These are phyloP conservation scores for Trichoderma sp. DNA, from an alignment of 2,329 filamentous ascomycete species.

Conservation along the genomic window DNA sequence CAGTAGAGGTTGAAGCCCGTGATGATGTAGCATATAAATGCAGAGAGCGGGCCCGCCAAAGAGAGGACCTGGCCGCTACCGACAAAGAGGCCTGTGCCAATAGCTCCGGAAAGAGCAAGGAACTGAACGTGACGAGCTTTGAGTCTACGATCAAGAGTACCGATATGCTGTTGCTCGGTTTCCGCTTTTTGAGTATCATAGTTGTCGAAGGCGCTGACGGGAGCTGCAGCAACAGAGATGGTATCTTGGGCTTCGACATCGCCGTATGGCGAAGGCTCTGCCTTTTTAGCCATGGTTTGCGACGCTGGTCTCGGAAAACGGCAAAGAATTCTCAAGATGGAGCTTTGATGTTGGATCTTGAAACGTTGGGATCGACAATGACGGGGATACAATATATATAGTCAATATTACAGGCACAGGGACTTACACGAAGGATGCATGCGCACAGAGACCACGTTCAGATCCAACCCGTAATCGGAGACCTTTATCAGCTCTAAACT, in stretches of 20 bases:
- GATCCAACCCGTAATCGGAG: background rate
- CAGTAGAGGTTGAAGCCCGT: constrained; percentile 51
- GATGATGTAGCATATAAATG: constrained; percentile 44
- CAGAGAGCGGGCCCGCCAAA: constrained; percentile 44
- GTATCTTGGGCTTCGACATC: constrained; percentile 15
- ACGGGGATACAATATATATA: background rate
- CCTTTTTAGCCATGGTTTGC: background rate
- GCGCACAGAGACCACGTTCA: background rate
- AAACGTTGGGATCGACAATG: background rate
- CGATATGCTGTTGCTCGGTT: constrained; percentile 33
- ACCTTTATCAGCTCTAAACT: background rate
- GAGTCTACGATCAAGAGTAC: constrained; percentile 40
- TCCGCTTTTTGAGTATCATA: constrained; percentile 6
- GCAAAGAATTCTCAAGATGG: background rate
- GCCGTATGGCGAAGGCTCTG: background rate
- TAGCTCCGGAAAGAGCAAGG: constrained; percentile 44
- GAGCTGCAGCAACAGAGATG: constrained; percentile 12
- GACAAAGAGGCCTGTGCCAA: constrained; percentile 48
- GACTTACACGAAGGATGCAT: background rate
- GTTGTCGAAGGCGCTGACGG: background rate
- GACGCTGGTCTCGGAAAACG: background rate
- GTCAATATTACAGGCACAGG: background rate
- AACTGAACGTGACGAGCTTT: constrained; percentile 47
- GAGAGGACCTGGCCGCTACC: constrained; percentile 47
- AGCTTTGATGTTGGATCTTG: background rate